Percentiles rank a stretch among this genome's conserved stretches.
phyloP scores from a whole-genome alignment of 2,329 filamentous ascomycete species.

The Grosmannia serpens region DNA sequence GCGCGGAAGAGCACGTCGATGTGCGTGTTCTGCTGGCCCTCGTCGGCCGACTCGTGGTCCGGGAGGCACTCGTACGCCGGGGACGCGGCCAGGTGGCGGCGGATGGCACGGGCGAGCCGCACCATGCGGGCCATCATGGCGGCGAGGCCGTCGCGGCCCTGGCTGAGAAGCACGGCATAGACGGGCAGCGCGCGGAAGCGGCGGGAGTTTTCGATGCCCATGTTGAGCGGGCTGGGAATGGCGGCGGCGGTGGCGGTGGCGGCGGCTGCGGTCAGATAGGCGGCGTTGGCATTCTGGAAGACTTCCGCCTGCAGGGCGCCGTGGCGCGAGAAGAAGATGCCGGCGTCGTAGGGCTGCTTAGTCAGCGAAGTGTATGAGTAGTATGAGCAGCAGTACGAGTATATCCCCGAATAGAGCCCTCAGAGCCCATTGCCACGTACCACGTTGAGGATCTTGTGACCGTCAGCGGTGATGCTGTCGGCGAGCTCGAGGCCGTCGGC shows the following conservation, averaged over 20 bases:
- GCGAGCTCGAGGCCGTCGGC: constrained; percentile 63
- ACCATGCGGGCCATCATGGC: constrained; percentile 64
- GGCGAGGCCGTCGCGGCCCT: constrained; percentile 58
- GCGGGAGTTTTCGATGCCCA: constrained; percentile 83
- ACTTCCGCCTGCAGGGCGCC: constrained; percentile 45
- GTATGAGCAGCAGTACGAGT: not conserved
- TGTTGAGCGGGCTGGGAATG: constrained; percentile 73
- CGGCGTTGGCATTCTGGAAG: constrained; percentile 76
- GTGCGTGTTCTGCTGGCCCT: constrained; percentile 39
- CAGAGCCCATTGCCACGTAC: constrained; percentile 27
- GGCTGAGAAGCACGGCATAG: constrained; percentile 66
- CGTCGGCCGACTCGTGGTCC: not conserved
- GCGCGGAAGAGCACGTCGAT: constrained; percentile 69
- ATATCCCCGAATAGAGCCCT: not conserved
- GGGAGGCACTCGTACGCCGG: constrained; percentile 58
- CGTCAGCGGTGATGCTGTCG: constrained; percentile 79
- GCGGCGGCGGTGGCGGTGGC: constrained; percentile 14
- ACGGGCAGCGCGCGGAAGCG: constrained; percentile 85
- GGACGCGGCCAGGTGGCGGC: constrained; percentile 48
- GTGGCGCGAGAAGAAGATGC: constrained; percentile 72
- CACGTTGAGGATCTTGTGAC: constrained; percentile 87
- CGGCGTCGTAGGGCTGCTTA: constrained; percentile 84
- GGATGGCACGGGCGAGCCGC: constrained; percentile 55
- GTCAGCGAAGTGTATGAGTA: not conserved
- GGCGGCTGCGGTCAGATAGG: constrained; percentile 46